phyloP scores from a whole-genome alignment of 306 rosid genomes.

The Betula pendula region DNA sequence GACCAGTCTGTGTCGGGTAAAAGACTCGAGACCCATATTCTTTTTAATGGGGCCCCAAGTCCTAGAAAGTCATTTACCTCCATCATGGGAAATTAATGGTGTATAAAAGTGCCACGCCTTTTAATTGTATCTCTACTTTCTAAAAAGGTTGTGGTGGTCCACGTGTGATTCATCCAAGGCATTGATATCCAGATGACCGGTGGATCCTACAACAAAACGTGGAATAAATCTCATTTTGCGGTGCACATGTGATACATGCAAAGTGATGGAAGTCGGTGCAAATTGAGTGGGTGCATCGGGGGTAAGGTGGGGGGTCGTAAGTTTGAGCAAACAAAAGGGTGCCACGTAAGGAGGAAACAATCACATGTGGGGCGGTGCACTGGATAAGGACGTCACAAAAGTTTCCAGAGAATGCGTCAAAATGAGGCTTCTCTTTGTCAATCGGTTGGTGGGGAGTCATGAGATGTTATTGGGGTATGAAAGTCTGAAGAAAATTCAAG shows the following conservation, averaged over 20 bases:
- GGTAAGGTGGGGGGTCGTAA: not conserved
- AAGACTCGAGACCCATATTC: not conserved
- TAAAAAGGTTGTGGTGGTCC: too few relatives aligned
- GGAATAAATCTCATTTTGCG: not conserved
- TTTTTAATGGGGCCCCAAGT: not conserved
- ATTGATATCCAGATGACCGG: too few relatives aligned
- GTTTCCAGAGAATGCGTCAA: slow-evolving; percentile 10
- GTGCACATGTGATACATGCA: not conserved
- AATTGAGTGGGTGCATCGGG: not conserved
- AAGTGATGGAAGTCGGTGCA: slow-evolving; percentile 18
- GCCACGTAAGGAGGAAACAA: slow-evolving; percentile 28
- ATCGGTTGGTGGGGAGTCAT: not conserved
- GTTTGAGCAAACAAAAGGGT: not conserved
- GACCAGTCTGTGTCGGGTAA: not conserved
- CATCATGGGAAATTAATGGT: not conserved
- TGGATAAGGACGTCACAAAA: slow-evolving; percentile 27
- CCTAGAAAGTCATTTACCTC: not conserved
- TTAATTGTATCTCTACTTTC: too few relatives aligned
- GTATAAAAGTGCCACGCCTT: not conserved
- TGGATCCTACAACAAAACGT: too few relatives aligned
- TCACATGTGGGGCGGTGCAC: slow-evolving; percentile 43
- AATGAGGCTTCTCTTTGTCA: not conserved
- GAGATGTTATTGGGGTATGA: too few relatives aligned
- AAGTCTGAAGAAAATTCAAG: too few relatives aligned
- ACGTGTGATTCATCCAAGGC: too few relatives aligned